Evolutionary conservation across 139 green algal genomes (phyloP).

Genomic region (Pleodorina starrii): DNA sequence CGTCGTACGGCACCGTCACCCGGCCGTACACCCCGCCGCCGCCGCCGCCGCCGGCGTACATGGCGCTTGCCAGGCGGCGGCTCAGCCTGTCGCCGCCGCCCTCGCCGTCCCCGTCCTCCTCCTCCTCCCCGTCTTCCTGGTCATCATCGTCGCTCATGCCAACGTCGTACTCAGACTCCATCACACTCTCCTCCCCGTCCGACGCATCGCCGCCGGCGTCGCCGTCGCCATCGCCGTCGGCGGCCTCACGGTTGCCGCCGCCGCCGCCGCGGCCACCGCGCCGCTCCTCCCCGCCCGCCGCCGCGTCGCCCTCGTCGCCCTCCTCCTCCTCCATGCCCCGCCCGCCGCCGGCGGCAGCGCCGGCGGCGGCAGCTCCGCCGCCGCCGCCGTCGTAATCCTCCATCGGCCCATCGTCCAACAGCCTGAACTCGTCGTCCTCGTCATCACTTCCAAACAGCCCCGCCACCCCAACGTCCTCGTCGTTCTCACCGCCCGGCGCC

Average conservation of each 20-base stretch:
- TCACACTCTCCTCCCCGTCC: neutral
- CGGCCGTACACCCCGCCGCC: constrained; percentile 7
- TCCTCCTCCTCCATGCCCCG: neutral
- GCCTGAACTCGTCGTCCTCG: constrained; percentile 37
- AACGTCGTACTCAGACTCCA: constrained; percentile 33
- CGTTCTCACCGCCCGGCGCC: neutral
- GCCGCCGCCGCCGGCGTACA: constrained; percentile 6
- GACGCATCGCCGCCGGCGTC: neutral
- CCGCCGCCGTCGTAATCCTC: constrained; percentile 12
- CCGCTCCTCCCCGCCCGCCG: neutral
- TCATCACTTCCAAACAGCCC: constrained; percentile 24
- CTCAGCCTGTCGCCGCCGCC: neutral
- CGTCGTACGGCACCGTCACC: constrained; percentile 26
- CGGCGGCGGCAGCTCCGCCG: too few relatives aligned
- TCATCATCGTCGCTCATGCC: constrained; percentile 24
- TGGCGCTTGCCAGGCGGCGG: neutral
- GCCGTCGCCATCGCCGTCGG: neutral
- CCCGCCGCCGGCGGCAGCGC: too few relatives aligned
- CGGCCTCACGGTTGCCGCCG: neutral
- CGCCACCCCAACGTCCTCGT: neutral
- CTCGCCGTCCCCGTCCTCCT: neutral
- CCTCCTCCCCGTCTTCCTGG: constrained; percentile 14
- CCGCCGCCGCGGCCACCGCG: neutral
- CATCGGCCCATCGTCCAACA: constrained; percentile 14
- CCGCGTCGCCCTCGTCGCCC: neutral